These are phyloP conservation scores for Yamadazyma pseudoaaseri DNA, from an alignment of 1,139 yeast species.

Conservation along the genomic window DNA sequence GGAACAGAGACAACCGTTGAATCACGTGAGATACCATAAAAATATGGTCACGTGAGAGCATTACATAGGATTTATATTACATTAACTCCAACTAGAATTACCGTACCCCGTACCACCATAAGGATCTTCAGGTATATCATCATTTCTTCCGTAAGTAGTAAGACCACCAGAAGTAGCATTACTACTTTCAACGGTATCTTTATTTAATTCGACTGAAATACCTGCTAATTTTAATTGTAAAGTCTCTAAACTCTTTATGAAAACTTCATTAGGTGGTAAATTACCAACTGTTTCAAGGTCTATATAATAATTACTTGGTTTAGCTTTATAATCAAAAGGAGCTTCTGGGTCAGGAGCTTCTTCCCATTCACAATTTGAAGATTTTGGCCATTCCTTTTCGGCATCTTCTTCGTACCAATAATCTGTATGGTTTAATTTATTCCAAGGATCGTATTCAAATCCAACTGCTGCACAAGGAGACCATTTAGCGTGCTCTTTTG, in stretches of 20 bases:
- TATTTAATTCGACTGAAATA: conserved; percentile 76
- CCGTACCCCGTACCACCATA: conserved; percentile 48
- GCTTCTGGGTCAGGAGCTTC: conserved; percentile 92
- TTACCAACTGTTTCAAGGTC: conserved; percentile 93
- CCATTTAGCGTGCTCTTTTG: conserved; percentile 99
- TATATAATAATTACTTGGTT: conserved; percentile 76
- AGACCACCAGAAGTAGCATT: conserved; percentile 44
- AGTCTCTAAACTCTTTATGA: conserved; percentile 76
- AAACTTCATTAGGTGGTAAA: conserved; percentile 85
- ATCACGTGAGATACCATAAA: conserved; percentile 1
- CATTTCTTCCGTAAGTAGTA: conserved; percentile 50
- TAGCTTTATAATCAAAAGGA: conserved; percentile 79
- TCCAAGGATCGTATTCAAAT: conserved; percentile 99
- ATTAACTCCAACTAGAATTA: conserved; percentile 27
- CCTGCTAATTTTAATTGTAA: conserved; percentile 90
- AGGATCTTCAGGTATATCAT: conserved; percentile 38
- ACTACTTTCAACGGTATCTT: conserved; percentile 52
- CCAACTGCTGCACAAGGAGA: conserved; percentile 97
- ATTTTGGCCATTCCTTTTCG: conserved; percentile 89
- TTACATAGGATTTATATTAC: neutral
- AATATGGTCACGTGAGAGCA: neutral
- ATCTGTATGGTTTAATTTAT: conserved; percentile 91
- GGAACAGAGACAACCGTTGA: conserved; percentile 51
- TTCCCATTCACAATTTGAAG: conserved; percentile 90
- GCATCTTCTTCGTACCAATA: conserved; percentile 94